These are phyloP conservation scores for Aspergillus proliferans DNA, from an alignment of 2,329 filamentous ascomycete species.

Conservation along the genomic window DNA sequence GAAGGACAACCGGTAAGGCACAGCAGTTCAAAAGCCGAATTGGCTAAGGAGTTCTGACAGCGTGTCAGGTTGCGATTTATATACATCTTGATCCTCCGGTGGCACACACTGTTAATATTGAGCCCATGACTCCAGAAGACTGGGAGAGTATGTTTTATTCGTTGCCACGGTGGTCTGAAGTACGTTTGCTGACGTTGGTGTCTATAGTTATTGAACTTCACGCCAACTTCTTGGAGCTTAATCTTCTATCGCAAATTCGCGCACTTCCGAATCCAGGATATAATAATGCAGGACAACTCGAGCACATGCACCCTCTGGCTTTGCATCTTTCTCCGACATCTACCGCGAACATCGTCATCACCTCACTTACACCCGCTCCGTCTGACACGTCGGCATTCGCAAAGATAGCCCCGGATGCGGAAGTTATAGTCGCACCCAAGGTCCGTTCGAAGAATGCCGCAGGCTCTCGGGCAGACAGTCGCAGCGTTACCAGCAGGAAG, in stretches of 20 bases:
- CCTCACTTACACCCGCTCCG: constrained; percentile 71
- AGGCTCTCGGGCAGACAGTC: constrained; percentile 60
- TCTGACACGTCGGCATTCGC: constrained; percentile 68
- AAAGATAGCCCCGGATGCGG: constrained; percentile 87
- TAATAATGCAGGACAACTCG: constrained; percentile 47
- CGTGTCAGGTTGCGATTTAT: constrained; percentile 48
- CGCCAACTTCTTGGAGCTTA: constrained; percentile 89
- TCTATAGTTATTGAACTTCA: constrained; percentile 81
- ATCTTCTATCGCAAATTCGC: constrained; percentile 86
- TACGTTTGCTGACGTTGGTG: constrained; percentile 4
- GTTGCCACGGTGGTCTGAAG: background rate
- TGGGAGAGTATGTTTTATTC: constrained; percentile 66
- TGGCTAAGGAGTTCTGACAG: constrained; percentile 34
- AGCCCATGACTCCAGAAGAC: constrained; percentile 88
- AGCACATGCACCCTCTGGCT: constrained; percentile 70
- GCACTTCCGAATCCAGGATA: constrained; percentile 82
- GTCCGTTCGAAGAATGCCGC: constrained; percentile 65
- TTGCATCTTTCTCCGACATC: constrained; percentile 92
- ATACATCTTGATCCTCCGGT: constrained; percentile 86
- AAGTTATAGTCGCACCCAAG: constrained; percentile 96
- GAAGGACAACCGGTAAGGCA: constrained; percentile 72
- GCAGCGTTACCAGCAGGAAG: constrained; percentile 73
- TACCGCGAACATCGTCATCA: constrained; percentile 82
- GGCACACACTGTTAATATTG: constrained; percentile 92
- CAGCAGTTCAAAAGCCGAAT: background rate